Conservation (phyloP, 164 flowering plant species). For the Aristolochia fimbriata region DNA sequence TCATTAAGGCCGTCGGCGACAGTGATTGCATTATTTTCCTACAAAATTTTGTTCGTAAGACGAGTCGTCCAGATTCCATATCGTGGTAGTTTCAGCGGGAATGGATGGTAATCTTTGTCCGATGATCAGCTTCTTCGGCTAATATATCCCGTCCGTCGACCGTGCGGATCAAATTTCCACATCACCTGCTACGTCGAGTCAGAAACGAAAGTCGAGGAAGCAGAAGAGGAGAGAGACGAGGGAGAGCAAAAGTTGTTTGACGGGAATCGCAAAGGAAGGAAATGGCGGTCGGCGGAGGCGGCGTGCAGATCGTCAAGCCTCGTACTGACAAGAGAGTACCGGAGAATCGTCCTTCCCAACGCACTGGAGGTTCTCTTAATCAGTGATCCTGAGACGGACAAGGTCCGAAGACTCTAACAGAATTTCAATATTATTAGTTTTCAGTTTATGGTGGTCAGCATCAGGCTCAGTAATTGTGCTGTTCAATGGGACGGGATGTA, state of each 20-base stretch:
- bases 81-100: no score
- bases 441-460: no score
- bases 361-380: slow-evolving; percentile 77
- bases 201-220: not conserved
- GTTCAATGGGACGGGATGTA: no score
- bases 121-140: no score
- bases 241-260: not conserved
- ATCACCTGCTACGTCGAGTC: no score
- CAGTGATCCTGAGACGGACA: slow-evolving; percentile 94
- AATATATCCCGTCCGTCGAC: no score
- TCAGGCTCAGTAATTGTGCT: not conserved
- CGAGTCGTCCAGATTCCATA: no score
- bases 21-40: no score
- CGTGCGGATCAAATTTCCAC: not conserved
- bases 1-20: no score
- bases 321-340: slow-evolving; percentile 71
- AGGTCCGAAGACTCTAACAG: slow-evolving; percentile 25
- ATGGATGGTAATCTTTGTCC: no score
- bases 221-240: not conserved
- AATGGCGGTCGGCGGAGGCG: slow-evolving; percentile 45
- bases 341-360: slow-evolving; percentile 63
- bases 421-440: no score
- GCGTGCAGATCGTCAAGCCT: slow-evolving; percentile 59
- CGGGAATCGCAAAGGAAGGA: not conserved
- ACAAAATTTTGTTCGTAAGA: no score